These are phyloP conservation scores for Xylaria sp. DNA, from an alignment of 2,329 filamentous ascomycete genomes.

Conservation along the genomic window DNA sequence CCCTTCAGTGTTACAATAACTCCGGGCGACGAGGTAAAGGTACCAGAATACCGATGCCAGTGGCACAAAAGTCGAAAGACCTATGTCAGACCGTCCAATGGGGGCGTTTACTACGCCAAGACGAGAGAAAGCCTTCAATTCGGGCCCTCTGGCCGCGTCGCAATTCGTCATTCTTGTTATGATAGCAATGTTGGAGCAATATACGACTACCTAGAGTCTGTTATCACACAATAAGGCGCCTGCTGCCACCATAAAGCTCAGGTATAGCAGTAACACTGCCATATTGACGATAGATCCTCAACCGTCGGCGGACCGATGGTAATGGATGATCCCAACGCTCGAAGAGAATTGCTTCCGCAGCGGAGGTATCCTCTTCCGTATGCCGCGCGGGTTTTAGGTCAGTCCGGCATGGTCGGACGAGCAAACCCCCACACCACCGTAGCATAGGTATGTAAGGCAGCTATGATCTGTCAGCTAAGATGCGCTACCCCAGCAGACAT, in stretches of 20 bases:
- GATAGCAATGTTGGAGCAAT: not conserved
- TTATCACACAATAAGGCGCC: not conserved
- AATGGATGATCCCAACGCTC: not conserved
- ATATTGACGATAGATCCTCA: not conserved
- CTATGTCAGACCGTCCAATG: not conserved
- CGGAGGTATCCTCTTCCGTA: not conserved
- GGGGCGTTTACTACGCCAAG: not conserved
- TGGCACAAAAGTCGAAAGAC: too few relatives aligned
- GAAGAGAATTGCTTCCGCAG: not conserved
- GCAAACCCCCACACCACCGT: not conserved
- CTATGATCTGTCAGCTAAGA: not conserved
- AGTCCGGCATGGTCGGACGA: not conserved
- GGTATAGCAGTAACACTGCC: not conserved
- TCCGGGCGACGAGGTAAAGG: not conserved
- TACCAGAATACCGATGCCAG: not conserved
- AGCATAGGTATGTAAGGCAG: not conserved
- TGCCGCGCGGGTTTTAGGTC: not conserved
- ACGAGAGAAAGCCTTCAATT: not conserved
- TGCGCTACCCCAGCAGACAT: not conserved
- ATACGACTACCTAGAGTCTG: not conserved
- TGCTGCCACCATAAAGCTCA: not conserved
- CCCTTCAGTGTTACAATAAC: not conserved
- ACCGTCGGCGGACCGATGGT: not conserved
- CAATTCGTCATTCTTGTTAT: too few relatives aligned
- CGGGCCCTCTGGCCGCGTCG: not conserved